A percentile compares a stretch with the other conserved stretches of the same genome.
phyloP scores from a whole-genome alignment of 2,329 filamentous ascomycete genomes.

The Xylariaceae sp. region DNA sequence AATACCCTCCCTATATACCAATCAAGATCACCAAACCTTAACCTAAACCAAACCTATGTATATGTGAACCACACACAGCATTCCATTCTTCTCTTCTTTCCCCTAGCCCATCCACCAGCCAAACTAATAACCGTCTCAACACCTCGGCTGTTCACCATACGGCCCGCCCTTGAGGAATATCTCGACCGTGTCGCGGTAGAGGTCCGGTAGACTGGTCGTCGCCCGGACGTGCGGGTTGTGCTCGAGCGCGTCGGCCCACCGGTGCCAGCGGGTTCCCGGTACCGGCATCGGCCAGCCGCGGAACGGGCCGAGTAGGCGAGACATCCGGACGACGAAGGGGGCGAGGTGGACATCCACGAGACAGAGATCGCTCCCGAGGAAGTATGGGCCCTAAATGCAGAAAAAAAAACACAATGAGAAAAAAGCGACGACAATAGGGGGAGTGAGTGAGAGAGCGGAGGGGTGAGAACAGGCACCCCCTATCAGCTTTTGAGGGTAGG shows the following conservation, averaged over 20 bases:
- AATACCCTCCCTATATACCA: too few species aligned
- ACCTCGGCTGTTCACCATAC: constrained; percentile 6
- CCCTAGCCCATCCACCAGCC: too few species aligned
- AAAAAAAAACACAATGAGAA: background rate
- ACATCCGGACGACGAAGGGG: constrained; percentile 66
- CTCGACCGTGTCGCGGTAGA: constrained; percentile 54
- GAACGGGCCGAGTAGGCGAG: constrained; percentile 59
- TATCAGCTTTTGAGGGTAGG: too few species aligned
- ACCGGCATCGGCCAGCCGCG: constrained; percentile 61
- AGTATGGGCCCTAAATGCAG: constrained; percentile 61
- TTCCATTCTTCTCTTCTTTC: too few species aligned
- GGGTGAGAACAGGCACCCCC: background rate
- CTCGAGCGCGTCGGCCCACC: constrained; percentile 68
- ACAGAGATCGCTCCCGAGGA: constrained; percentile 47
- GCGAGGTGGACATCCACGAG: constrained; percentile 71
- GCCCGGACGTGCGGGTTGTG: constrained; percentile 54
- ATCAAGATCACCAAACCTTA: too few species aligned
- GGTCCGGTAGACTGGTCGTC: constrained; percentile 58
- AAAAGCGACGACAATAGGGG: constrained; percentile 3
- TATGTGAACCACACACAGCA: too few species aligned
- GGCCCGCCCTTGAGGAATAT: constrained; percentile 31
- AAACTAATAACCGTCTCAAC: too few species aligned
- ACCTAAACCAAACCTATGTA: too few species aligned
- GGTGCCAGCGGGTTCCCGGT: constrained; percentile 58
- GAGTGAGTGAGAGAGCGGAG: too few species aligned